A percentile compares a stretch with the other conserved stretches of the same genome.
phyloP scores from a whole-genome alignment of 345 rosid genomes.

The Mercurialis annua region DNA sequence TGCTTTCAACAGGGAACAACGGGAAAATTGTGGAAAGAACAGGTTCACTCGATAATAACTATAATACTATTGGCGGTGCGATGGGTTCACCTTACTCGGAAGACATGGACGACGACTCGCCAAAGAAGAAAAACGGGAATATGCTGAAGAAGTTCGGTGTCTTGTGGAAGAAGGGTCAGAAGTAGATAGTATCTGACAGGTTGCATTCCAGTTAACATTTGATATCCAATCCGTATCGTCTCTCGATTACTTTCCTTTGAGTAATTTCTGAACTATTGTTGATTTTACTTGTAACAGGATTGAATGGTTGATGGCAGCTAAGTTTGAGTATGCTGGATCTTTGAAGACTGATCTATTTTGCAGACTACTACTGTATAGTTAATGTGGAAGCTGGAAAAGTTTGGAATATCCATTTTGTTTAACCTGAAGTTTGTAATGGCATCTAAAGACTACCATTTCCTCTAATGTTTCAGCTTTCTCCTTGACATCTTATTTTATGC shows the following conservation, averaged over 20 bases:
- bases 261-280: neutral
- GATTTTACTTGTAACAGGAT: constrained; percentile 8
- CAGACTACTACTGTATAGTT: constrained; percentile 4
- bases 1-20: constrained; percentile 69
- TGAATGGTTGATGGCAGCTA: neutral
- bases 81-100: constrained; percentile 68
- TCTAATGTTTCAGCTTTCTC: neutral
- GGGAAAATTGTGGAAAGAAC: constrained; percentile 66
- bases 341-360: constrained; percentile 6
- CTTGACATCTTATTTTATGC: neutral
- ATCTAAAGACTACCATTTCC: too few relatives aligned
- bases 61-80: constrained; percentile 37
- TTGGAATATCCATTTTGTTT: neutral
- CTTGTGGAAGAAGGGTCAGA: constrained; percentile 84
- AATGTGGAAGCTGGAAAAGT: neutral
- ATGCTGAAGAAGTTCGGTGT: constrained; percentile 90
- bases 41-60: constrained; percentile 56
- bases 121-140: constrained; percentile 87
- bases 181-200: constrained; percentile 25
- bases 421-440: neutral
- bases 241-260: neutral
- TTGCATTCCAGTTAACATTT: neutral
- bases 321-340: neutral
- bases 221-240: neutral
- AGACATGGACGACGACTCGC: constrained; percentile 82